These are phyloP conservation scores for Rhododendron ovatum DNA, from an alignment of 148 eudicot species.

Conservation along the genomic window DNA sequence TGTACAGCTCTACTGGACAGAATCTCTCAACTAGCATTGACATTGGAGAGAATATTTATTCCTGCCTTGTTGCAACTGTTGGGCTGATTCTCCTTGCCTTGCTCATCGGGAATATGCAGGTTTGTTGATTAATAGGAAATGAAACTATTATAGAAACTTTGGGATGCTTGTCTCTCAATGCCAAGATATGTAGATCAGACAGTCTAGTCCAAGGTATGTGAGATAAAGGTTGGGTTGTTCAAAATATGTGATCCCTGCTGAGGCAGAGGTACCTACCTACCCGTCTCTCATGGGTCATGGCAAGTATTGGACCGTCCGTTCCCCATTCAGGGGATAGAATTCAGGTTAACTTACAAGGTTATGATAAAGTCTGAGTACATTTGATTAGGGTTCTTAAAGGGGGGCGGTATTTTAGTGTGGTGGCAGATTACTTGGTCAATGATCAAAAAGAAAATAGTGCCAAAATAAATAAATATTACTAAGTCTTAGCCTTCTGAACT, in stretches of 20 bases:
- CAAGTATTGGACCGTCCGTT: not conserved
- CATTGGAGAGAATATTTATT: constrained; percentile 61
- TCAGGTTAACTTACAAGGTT: not conserved
- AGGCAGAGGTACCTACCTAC: not conserved
- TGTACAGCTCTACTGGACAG: constrained; percentile 70
- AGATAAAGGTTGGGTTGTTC: not conserved
- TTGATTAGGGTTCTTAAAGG: not conserved
- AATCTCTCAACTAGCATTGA: constrained; percentile 61
- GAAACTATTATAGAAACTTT: not conserved
- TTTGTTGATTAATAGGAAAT: constrained; percentile 16
- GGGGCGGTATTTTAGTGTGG: not conserved
- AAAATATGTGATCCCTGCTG: not conserved
- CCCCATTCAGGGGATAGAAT: not conserved
- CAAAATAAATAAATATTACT: not conserved
- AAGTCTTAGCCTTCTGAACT: not conserved
- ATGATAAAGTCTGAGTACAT: not conserved
- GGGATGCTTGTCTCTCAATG: not conserved
- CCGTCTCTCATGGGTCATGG: not conserved
- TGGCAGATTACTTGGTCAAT: not conserved
- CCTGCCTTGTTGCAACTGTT: constrained; percentile 52
- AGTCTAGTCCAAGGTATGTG: not conserved
- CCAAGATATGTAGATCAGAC: not conserved
- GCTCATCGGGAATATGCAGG: constrained; percentile 93
- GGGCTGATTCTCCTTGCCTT: constrained; percentile 75
- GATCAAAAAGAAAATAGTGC: not conserved